phyloP scores from a whole-genome alignment of 441 rosid species.

The Corymbia citriodora region DNA sequence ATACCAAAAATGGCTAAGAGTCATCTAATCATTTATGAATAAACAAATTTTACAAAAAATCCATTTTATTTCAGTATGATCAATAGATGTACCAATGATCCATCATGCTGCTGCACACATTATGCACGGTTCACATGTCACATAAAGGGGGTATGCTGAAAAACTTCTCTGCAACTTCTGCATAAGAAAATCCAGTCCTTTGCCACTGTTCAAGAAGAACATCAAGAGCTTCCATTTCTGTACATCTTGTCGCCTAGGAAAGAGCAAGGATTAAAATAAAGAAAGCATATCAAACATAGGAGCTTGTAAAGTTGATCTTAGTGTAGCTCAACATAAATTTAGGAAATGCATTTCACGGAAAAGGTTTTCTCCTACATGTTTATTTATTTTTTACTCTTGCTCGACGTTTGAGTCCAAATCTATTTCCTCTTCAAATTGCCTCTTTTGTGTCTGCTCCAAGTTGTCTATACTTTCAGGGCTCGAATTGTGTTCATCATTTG shows the following conservation, averaged over 20 bases:
- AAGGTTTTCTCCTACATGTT: no score
- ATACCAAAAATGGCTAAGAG: not conserved
- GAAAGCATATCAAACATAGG: not conserved
- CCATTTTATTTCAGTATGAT: not conserved
- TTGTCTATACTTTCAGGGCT: not conserved
- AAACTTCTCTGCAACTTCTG: not conserved
- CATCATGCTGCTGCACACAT: no score
- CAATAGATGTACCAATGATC: not conserved
- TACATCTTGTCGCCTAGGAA: not conserved
- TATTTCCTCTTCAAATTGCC: not conserved
- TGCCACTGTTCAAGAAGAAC: not conserved
- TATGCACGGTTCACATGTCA: not conserved
- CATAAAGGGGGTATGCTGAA: not conserved
- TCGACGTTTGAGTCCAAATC: not conserved
- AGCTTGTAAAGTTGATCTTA: not conserved
- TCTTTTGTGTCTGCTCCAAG: not conserved
- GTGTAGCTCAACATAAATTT: not conserved
- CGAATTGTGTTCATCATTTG: not conserved
- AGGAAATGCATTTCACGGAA: not conserved
- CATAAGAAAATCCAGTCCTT: not conserved
- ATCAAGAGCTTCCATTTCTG: not conserved
- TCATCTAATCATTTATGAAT: not conserved
- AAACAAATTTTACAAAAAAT: no score
- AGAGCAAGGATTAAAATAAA: not conserved
- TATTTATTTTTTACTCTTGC: no score